Evolutionary conservation across 2,329 filamentous ascomycete genomes (phyloP).

Genomic region (Ascochyta pisi): DNA sequence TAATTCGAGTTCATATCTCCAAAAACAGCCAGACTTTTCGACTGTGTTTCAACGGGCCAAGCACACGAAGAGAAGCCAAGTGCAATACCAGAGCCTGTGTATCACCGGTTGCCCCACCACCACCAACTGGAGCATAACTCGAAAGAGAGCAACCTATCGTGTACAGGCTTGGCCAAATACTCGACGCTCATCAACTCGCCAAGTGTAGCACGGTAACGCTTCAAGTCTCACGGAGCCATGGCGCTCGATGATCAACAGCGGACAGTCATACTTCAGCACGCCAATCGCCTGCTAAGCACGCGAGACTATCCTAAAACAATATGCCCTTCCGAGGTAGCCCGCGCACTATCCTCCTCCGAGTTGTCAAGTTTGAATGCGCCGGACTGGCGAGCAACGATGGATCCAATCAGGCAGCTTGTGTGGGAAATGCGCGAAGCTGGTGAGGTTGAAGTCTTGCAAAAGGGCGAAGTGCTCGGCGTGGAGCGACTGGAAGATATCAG

Average conservation of each 20-base stretch:
- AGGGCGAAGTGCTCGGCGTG: constrained; percentile 50
- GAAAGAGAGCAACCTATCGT: background rate
- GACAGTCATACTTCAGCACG: constrained; percentile 24
- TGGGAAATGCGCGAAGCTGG: constrained; percentile 53
- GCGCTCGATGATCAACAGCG: constrained; percentile 26
- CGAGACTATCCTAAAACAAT: constrained; percentile 58
- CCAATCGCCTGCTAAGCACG: constrained; percentile 37
- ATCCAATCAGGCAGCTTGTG: constrained; percentile 49
- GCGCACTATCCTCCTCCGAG: constrained; percentile 53
- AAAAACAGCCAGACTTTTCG: background rate
- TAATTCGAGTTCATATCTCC: background rate
- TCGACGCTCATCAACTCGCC: background rate
- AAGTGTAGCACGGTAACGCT: background rate
- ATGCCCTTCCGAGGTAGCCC: constrained; percentile 60
- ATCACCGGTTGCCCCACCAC: background rate
- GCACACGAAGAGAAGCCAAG: constrained; percentile 8
- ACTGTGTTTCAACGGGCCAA: constrained; percentile 1
- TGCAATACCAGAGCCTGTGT: constrained; percentile 5
- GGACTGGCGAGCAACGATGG: constrained; percentile 59
- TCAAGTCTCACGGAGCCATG: constrained; percentile 20
- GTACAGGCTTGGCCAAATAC: background rate
- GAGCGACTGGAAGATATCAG: constrained; percentile 48
- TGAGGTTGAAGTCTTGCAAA: constrained; percentile 58
- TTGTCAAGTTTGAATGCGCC: constrained; percentile 35
- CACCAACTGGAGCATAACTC: background rate